These are phyloP conservation scores for Emmonsia crescens DNA, from an alignment of 2,329 filamentous ascomycete species.

Conservation along the genomic window DNA sequence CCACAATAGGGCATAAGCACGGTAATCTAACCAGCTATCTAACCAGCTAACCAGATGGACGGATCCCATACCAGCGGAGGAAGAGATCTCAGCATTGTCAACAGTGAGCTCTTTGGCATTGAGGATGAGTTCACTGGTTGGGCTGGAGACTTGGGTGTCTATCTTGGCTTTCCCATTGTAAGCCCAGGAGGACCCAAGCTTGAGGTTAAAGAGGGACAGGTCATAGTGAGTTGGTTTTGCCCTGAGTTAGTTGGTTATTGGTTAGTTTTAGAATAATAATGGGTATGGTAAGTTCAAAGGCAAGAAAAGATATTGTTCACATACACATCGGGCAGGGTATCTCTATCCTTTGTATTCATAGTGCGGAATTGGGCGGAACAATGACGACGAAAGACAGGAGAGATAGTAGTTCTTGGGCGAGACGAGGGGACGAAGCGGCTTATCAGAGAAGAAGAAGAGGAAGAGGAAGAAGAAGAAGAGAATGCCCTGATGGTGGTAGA, in stretches of 20 bases:
- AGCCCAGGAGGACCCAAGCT: conserved; percentile 59
- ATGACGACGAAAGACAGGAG: conserved; percentile 18
- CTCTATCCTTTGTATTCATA: conserved; percentile 36
- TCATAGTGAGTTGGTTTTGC: conserved; percentile 80
- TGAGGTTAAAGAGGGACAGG: conserved; percentile 68
- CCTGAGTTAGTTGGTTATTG: conserved; percentile 26
- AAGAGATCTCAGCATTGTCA: conserved; percentile 41
- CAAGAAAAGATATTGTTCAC: conserved; percentile 13
- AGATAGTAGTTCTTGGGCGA: neutral
- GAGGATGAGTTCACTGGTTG: conserved; percentile 66
- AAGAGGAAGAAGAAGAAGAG: neutral
- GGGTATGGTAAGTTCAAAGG: neutral
- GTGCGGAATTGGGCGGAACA: conserved; percentile 33
- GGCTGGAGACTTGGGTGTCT: conserved; percentile 58
- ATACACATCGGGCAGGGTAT: conserved; percentile 36
- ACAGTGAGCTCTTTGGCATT: conserved; percentile 81
- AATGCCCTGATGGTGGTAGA: neutral
- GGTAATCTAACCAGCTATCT: no score
- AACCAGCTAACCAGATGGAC: no score
- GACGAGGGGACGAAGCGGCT: neutral
- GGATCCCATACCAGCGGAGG: conserved; percentile 23
- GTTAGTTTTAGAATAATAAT: neutral
- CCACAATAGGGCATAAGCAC: neutral
- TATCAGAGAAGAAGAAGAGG: neutral
- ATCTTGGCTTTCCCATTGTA: conserved; percentile 84